Evolutionary conservation across 257 asterid genomes (phyloP).

Genomic region (Nyctanthes arbortristis): DNA sequence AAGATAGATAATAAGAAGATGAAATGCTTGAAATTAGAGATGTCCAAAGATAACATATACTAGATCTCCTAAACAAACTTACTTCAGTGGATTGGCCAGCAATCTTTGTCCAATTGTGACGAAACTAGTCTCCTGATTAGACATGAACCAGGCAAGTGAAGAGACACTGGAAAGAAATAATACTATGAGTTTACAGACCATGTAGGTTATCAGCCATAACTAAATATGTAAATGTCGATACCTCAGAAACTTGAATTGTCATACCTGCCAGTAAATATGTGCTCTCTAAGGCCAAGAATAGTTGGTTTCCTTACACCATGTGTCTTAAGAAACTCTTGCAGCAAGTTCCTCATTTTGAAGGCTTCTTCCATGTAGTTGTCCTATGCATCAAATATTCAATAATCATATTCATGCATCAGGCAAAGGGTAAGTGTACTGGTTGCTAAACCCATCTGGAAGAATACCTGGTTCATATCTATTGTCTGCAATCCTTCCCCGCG

Average conservation of each 20-base stretch:
- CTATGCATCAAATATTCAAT: constrained; percentile 37
- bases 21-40: constrained; percentile 17
- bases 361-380: constrained; percentile 99
- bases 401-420: constrained; percentile 21
- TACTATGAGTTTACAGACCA: constrained; percentile 13
- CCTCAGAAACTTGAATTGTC: constrained; percentile 17
- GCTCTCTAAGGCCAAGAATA: constrained; percentile 94
- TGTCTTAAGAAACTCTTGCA: constrained; percentile 83
- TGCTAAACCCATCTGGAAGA: constrained; percentile 1
- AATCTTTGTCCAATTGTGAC: constrained; percentile 97
- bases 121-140: constrained; percentile 87
- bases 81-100: constrained; percentile 95
- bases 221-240: constrained; percentile 9
- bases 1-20: constrained; percentile 5
- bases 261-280: constrained; percentile 95
- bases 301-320: constrained; percentile 93
- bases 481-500: constrained; percentile 99
- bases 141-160: constrained; percentile 99
- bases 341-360: constrained; percentile 86
- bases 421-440: constrained; percentile 12
- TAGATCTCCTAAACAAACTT: constrained; percentile 40
- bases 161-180: constrained; percentile 70
- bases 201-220: constrained; percentile 11
- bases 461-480: constrained; percentile 96
- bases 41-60: constrained; percentile 1